Conservation (phyloP, 805 yeast species). For the Millerago galiae region DNA sequence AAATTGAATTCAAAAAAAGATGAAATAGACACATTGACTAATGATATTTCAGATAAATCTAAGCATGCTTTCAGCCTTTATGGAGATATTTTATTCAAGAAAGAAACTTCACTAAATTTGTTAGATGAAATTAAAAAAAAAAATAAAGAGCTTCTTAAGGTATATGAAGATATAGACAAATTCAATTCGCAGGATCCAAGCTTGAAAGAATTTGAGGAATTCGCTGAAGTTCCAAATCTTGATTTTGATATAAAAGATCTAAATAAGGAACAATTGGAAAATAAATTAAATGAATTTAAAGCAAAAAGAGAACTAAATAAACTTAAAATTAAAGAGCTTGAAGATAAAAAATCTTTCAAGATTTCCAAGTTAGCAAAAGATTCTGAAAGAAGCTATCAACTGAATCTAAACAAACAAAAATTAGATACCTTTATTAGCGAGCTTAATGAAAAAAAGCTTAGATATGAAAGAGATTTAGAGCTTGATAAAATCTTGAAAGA, state of each 20-base stretch:
- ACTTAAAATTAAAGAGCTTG: conserved; percentile 2
- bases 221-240: not conserved
- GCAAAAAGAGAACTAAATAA: conserved; percentile 1
- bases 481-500: conserved; percentile 5
- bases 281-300: conserved; percentile 1
- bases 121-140: conserved; percentile 3
- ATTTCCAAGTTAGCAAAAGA: not conserved
- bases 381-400: too few relatives aligned
- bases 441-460: too few relatives aligned
- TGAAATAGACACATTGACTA: conserved; percentile 9
- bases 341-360: not conserved
- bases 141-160: conserved; percentile 6
- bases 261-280: not conserved
- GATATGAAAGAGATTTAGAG: not conserved
- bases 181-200: conserved; percentile 8
- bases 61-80: not conserved
- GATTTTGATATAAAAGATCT: conserved; percentile 3
- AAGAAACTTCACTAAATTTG: not conserved
- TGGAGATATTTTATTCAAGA: conserved; percentile 4
- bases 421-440: conserved; percentile 1
- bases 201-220: conserved; percentile 11
- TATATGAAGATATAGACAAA: conserved; percentile 13
- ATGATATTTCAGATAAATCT: not conserved
- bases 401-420: not conserved
- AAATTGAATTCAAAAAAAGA: conserved; percentile 22